Evolutionary conservation across 1,284 basidiomycete genomes (phyloP), one percentile per base, ranked within the genome.

Genomic region (Heterobasidion occidentale): DNA sequence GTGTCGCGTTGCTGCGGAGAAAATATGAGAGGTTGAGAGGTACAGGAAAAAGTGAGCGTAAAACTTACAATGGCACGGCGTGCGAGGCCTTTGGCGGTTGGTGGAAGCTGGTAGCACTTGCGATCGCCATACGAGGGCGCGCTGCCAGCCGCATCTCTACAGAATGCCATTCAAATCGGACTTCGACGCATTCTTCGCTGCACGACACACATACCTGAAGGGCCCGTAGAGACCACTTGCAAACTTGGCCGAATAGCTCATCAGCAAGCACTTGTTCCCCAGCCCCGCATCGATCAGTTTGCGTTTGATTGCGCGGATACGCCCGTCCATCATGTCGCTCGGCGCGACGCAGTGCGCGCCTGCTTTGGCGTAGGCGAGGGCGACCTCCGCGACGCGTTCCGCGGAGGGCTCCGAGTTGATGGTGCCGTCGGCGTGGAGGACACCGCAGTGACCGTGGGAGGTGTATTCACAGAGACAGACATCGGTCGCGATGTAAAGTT

Each of bases 401-500:
- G 94, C 92, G 12, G 91, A 94, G 11, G 84, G 84, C 12, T 74
- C 76, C 49, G 84, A 84, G 70, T 92, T 74, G 71, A 94, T 88
- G 2, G 85, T 83, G 14, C 89, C 88, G 64, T 93, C 88, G 0
- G 68, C 59, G 62, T 87, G 71, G 34, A 96, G 82, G 58, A 94
- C 70, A 34, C 97, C 97, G 66, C 96, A 99, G 74, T 99, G 97
- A 0, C 97, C 97, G 68, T 99, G 95, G 52, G 92, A 92, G 11
- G 97, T 98, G 77, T 99, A 99, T 72, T 99, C 97, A 79, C 97
- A 99, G n/a, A 99, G 83, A 68, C 97, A 99, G 34, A 99, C 97
- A 67, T 99, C 97, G 65, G 85, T 85, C 0, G 94, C 92, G 63
- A 99, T 87, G 75, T 93, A 92, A 27, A 95, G 74, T 11, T 78